Evolutionary conservation across 106 monocot genomes (phyloP).

Genomic region (Allium fistulosum): DNA sequence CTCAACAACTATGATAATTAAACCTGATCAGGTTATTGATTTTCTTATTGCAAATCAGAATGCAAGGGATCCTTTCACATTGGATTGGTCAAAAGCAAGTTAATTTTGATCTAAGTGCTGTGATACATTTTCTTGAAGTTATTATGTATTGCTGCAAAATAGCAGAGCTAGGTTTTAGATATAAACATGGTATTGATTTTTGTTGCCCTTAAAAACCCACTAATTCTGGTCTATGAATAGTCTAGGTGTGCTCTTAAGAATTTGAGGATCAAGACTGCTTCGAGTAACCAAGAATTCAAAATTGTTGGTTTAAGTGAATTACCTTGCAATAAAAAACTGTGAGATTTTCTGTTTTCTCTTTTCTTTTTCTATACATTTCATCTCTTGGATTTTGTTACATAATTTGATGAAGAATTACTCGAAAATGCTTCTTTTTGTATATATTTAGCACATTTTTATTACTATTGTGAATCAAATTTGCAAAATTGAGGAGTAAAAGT

Average conservation of each 20-base stretch:
- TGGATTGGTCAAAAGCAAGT: slow-evolving; percentile 85
- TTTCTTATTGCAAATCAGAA: slow-evolving; percentile 85
- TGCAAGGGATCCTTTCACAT: slow-evolving; percentile 31
- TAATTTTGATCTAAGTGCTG: background rate
- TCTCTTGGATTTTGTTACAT: no score
- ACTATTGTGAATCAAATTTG: no score
- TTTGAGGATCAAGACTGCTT: slow-evolving; percentile 49
- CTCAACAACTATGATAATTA: slow-evolving; percentile 94
- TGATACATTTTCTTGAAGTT: background rate
- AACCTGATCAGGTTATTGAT: slow-evolving; percentile 72
- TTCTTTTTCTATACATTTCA: no score
- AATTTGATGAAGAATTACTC: no score
- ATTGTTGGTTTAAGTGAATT: slow-evolving; percentile 80
- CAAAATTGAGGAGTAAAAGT: no score
- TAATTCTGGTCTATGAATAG: slow-evolving; percentile 17
- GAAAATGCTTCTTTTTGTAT: no score
- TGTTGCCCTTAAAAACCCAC: background rate
- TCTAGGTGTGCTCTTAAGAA: slow-evolving; percentile 78
- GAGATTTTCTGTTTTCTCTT: background rate
- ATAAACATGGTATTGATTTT: background rate
- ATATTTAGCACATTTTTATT: no score
- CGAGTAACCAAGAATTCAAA: slow-evolving; percentile 51
- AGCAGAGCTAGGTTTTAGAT: background rate
- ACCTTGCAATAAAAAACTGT: slow-evolving; percentile 65
- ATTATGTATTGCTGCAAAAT: background rate